Percentiles rank a stretch among this genome's conserved stretches.
These are phyloP conservation scores for Monilinia fructicola DNA, from an alignment of 2,329 filamentous ascomycete genomes.

Conservation along the genomic window DNA sequence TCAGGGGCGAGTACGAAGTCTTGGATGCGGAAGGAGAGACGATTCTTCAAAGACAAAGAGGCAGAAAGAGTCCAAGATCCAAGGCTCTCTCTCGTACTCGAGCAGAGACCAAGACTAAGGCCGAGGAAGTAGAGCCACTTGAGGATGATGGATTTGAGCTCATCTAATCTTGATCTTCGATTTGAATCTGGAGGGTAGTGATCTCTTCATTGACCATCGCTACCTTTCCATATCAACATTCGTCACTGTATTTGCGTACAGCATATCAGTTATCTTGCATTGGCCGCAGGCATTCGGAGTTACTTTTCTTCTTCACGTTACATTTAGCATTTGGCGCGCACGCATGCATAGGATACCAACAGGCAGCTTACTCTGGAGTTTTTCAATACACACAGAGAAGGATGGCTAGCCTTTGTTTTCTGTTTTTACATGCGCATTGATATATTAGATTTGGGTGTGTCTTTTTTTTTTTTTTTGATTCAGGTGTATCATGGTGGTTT, in stretches of 20 bases:
- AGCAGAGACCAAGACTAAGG: conserved; percentile 9
- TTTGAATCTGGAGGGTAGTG: background rate
- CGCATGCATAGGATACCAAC: conserved; percentile 13
- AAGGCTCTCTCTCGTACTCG: conserved; percentile 24
- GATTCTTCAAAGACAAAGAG: conserved; percentile 32
- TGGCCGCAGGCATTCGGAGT: conserved; percentile 1
- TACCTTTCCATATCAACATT: background rate
- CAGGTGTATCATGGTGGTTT: conserved; percentile 16
- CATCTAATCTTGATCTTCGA: conserved; percentile 30
- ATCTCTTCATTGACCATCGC: background rate
- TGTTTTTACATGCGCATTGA: conserved; percentile 12
- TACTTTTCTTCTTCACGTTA: background rate
- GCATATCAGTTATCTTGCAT: background rate
- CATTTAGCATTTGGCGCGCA: conserved; percentile 1
- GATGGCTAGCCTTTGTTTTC: conserved; percentile 23
- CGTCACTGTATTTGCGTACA: conserved; percentile 8
- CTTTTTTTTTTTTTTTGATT: background rate
- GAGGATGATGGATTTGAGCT: conserved; percentile 41
- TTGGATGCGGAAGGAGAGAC: conserved; percentile 40
- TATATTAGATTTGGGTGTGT: background rate
- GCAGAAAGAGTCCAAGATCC: conserved; percentile 38
- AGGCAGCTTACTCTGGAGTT: conserved; percentile 23
- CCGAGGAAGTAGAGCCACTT: conserved; percentile 25
- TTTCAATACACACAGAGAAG: conserved; percentile 19
- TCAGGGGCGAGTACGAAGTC: conserved; percentile 41